These are phyloP conservation scores for Petunia hybrid DNA, from an alignment of 305 asterid genomes.

Conservation along the genomic window DNA sequence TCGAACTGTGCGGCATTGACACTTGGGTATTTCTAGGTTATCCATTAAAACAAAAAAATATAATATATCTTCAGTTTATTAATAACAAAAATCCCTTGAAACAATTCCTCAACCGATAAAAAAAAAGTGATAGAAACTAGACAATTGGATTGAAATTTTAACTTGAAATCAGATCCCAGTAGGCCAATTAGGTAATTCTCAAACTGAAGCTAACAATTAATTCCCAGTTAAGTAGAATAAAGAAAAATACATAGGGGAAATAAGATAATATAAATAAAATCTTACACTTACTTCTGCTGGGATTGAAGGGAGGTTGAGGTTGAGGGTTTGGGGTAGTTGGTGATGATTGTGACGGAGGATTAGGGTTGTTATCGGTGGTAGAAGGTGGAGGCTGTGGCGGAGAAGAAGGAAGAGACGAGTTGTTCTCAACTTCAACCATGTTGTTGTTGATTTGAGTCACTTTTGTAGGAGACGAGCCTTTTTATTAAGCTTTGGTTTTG, in stretches of 20 bases:
- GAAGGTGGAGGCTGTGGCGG: neutral
- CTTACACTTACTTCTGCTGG: conserved; percentile 29
- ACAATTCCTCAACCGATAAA: neutral
- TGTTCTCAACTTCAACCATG: neutral
- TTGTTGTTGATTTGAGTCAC: neutral
- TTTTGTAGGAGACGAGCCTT: neutral
- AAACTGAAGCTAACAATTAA: neutral
- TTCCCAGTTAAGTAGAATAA: neutral
- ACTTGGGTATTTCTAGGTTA: no score
- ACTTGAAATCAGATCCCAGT: neutral
- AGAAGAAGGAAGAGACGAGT: neutral
- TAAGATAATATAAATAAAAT: neutral
- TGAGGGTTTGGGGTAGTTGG: neutral
- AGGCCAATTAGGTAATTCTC: neutral
- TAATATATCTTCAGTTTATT: conserved; percentile 1
- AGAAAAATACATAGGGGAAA: neutral
- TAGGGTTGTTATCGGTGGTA: neutral
- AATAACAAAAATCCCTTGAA: neutral
- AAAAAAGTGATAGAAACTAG: neutral
- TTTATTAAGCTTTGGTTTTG: neutral
- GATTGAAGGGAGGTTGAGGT: conserved; percentile 18
- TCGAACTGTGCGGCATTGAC: no score
- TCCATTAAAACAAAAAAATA: no score
- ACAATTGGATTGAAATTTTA: neutral
- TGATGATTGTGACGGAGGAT: neutral